Conservation (phyloP, 306 rosid species). For the Coriaria nepalensis region DNA sequence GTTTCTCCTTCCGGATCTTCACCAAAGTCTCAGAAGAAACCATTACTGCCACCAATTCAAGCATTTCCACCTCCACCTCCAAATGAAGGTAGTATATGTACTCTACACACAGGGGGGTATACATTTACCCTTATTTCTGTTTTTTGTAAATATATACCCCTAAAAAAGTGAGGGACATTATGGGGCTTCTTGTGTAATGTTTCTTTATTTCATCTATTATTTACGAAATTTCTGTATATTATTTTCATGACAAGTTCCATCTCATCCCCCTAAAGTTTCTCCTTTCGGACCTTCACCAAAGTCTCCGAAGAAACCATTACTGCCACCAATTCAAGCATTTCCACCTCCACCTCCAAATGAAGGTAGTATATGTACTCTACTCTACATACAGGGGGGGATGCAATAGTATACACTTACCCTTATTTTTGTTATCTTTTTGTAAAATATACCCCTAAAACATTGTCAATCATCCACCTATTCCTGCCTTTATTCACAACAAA, state of each 20-base stretch:
- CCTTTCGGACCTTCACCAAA: slow-evolving; percentile 26
- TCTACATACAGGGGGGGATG: not conserved
- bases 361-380: slow-evolving; percentile 33
- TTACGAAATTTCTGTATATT: slow-evolving; percentile 11
- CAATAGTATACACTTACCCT: not conserved
- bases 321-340: slow-evolving; percentile 40
- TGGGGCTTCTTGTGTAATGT: slow-evolving; percentile 5
- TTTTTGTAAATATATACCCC: too few relatives aligned
- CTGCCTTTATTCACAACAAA: too few relatives aligned
- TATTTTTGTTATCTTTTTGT: slow-evolving; percentile 3
- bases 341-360: slow-evolving; percentile 98
- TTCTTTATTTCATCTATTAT: not conserved
- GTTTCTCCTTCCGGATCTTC: slow-evolving; percentile 29
- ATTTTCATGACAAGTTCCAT: slow-evolving; percentile 14
- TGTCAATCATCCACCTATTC: too few relatives aligned
- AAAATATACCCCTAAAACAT: too few relatives aligned
- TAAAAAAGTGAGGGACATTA: slow-evolving; percentile 29
- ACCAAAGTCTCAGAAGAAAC: slow-evolving; percentile 31
- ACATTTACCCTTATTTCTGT: not conserved
- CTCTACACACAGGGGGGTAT: not conserved
- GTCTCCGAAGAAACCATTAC: slow-evolving; percentile 37
- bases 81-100: slow-evolving; percentile 51
- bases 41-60: slow-evolving; percentile 36
- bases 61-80: slow-evolving; percentile 96
- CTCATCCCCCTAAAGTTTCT: slow-evolving; percentile 31